phyloP scores from a whole-genome alignment of 1,284 basidiomycete species.

The Moniliophthora roreri region DNA sequence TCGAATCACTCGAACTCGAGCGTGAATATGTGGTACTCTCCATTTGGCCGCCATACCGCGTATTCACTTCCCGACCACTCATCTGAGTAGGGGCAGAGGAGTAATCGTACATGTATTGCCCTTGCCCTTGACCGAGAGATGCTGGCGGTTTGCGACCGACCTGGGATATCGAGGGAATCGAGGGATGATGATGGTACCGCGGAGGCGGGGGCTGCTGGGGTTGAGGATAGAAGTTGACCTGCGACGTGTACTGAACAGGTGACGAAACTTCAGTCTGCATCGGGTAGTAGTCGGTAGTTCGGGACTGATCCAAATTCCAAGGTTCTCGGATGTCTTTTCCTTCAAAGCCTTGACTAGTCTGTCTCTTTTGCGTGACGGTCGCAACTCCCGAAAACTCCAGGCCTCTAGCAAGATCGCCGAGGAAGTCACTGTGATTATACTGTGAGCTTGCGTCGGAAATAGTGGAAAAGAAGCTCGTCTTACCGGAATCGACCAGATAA shows the following conservation, averaged over 20 bases:
- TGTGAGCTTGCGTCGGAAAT: background rate
- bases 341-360: background rate
- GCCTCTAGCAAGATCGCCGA: background rate
- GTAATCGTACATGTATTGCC: no score
- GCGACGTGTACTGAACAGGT: background rate
- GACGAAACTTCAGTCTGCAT: background rate
- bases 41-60: no score
- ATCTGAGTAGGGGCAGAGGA: no score
- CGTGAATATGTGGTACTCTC: no score
- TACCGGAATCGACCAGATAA: slow-evolving; percentile 3
- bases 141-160: no score
- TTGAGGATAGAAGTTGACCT: background rate
- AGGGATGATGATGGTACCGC: background rate
- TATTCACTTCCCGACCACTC: no score
- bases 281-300: background rate
- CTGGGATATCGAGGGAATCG: no score
- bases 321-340: background rate
- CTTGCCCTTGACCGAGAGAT: no score
- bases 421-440: background rate
- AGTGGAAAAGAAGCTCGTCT: background rate
- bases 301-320: background rate
- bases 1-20: no score
- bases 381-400: background rate
- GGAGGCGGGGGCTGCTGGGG: background rate
- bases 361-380: background rate